Evolutionary conservation across 306 rosid species (phyloP).

Genomic region (Malus sylvestris): DNA sequence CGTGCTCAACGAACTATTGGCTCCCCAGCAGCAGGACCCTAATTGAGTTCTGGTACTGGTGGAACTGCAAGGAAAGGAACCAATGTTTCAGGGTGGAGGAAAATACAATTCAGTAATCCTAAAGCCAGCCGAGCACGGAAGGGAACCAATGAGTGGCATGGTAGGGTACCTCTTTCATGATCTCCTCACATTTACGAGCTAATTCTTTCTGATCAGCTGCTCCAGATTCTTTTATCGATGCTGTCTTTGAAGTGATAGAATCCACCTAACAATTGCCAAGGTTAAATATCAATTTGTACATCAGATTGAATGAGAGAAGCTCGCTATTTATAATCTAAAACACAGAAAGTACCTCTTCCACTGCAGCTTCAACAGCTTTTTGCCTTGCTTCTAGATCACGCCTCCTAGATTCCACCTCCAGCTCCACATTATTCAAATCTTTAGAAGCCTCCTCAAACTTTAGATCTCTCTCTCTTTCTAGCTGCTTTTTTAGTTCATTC

Average conservation of each 20-base stretch:
- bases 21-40: slow-evolving; percentile 13
- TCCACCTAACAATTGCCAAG: slow-evolving; percentile 49
- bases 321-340: background rate
- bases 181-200: slow-evolving; percentile 33
- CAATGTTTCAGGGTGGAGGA: background rate
- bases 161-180: slow-evolving; percentile 47
- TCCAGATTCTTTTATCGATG: slow-evolving; percentile 41
- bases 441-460: slow-evolving; percentile 50
- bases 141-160: background rate
- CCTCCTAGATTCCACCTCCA: slow-evolving; percentile 61
- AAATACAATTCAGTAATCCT: background rate
- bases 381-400: slow-evolving; percentile 49
- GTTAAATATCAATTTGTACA: background rate
- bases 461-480: slow-evolving; percentile 49
- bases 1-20: background rate
- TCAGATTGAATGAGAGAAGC: background rate
- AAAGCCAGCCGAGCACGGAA: background rate
- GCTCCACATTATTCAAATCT: slow-evolving; percentile 32
- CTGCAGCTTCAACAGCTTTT: slow-evolving; percentile 52
- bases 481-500: slow-evolving; percentile 46
- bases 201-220: slow-evolving; percentile 41
- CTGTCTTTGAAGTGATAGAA: slow-evolving; percentile 28
- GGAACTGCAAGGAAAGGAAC: slow-evolving; percentile 28
- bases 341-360: slow-evolving; percentile 44
- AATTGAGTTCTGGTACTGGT: slow-evolving; percentile 15